Evolutionary conservation across 2,329 filamentous ascomycete species (phyloP).

Genomic region (Passalora sequoiae): DNA sequence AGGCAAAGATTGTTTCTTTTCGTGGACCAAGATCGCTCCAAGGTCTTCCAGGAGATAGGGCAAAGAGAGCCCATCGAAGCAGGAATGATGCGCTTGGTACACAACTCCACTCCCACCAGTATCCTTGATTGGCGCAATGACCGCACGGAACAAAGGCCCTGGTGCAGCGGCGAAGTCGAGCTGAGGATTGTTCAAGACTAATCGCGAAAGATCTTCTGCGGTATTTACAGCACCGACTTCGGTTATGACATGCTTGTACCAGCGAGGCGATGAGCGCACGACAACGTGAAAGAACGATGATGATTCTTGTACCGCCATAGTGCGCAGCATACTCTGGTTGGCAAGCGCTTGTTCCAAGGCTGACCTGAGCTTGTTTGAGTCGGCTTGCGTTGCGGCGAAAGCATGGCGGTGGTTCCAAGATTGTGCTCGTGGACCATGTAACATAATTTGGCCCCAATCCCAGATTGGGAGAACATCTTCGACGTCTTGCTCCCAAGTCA

Average conservation of each 20-base stretch:
- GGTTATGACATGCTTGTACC: constrained; percentile 6
- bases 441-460: constrained; percentile 9
- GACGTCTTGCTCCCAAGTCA: constrained; percentile 9
- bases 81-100: constrained; percentile 11
- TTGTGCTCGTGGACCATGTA: constrained; percentile 7
- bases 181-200: constrained; percentile 7
- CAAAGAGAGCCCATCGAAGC: constrained; percentile 10
- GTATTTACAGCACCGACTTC: constrained; percentile 7
- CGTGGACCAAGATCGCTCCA: background rate
- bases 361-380: background rate
- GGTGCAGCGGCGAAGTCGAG: constrained; percentile 11
- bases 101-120: constrained; percentile 6
- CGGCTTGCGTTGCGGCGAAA: background rate
- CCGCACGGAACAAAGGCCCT: constrained; percentile 10
- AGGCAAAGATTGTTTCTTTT: background rate
- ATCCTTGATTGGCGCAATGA: constrained; percentile 8
- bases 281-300: constrained; percentile 5
- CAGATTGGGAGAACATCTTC: constrained; percentile 11
- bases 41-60: constrained; percentile 9
- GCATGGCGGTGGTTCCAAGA: constrained; percentile 12
- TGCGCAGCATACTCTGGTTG: constrained; percentile 8
- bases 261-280: constrained; percentile 3
- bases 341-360: constrained; percentile 9
- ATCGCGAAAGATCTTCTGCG: constrained; percentile 3
- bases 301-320: background rate